Evolutionary conservation across 2,329 filamentous ascomycete species (phyloP).

Genomic region (Cladophialophora exuberans): DNA sequence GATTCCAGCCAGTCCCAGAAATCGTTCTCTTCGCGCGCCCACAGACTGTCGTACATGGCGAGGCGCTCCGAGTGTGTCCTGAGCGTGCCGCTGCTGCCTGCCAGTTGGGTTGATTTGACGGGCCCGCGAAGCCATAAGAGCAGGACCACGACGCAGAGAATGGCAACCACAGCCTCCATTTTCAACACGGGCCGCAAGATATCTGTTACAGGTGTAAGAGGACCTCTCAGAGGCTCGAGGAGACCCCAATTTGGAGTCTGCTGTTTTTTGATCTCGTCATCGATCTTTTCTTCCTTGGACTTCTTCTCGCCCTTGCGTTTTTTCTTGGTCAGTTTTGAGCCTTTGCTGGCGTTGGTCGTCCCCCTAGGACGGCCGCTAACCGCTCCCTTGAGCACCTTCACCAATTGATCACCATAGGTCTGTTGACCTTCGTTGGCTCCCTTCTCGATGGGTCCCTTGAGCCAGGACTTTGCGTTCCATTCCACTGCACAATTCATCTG

Average conservation of each 20-base stretch:
- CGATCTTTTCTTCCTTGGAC: conserved; percentile 46
- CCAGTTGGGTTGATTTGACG: conserved; percentile 25
- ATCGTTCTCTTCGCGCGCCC: conserved; percentile 83
- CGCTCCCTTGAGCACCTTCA: conserved; percentile 72
- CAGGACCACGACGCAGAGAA: conserved; percentile 74
- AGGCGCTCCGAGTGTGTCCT: conserved; percentile 64
- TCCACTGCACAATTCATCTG: conserved; percentile 89
- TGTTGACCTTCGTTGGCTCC: conserved; percentile 88
- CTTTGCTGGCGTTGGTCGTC: conserved; percentile 50
- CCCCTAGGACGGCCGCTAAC: conserved; percentile 67
- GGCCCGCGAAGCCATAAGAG: conserved; percentile 70
- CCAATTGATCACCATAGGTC: conserved; percentile 78
- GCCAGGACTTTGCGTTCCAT: conserved; percentile 97
- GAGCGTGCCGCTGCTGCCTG: too few relatives aligned
- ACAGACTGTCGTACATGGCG: conserved; percentile 90
- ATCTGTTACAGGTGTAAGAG: conserved; percentile 71
- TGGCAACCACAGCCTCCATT: conserved; percentile 74
- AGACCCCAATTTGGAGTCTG: conserved; percentile 69
- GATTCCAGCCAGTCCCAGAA: conserved; percentile 95
- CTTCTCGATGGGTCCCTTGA: conserved; percentile 96
- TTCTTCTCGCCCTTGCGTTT: conserved; percentile 64
- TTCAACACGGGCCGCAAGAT: conserved; percentile 72
- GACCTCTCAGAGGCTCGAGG: conserved; percentile 74
- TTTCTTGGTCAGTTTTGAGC: conserved; percentile 57
- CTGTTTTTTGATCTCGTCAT: conserved; percentile 46